Evolutionary conservation across 805 yeast genomes (phyloP).

Genomic region (Brettanomyces custersianus): DNA sequence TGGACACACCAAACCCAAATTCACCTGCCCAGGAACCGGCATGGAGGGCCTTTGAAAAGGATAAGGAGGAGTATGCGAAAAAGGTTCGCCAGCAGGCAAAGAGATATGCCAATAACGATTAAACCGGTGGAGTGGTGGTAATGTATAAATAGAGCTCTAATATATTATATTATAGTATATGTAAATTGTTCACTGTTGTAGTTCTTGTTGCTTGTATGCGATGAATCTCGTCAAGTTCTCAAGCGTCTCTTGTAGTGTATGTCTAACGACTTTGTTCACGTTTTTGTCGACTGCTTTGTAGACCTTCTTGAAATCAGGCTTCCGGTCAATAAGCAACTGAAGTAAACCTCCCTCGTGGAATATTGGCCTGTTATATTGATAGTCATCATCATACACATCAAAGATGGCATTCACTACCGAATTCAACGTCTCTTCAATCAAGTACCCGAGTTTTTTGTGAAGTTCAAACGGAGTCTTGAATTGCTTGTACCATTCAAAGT

Average conservation of each 20-base stretch:
- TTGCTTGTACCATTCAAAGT: constrained; percentile 7
- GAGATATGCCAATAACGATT: constrained; percentile 41
- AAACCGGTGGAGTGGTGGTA: not conserved
- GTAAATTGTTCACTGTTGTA: not conserved
- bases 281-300: constrained; percentile 64
- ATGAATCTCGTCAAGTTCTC: constrained; percentile 67
- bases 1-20: constrained; percentile 84
- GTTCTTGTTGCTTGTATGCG: constrained; percentile 55
- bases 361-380: constrained; percentile 57
- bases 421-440: constrained; percentile 27
- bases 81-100: constrained; percentile 77
- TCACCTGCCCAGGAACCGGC: constrained; percentile 99
- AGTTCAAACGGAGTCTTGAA: constrained; percentile 10
- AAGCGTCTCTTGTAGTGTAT: constrained; percentile 56
- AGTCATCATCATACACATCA: constrained; percentile 76
- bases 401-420: constrained; percentile 60
- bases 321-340: constrained; percentile 30
- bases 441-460: constrained; percentile 17
- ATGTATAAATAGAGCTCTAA: not conserved
- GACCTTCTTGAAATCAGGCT: constrained; percentile 39
- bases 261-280: constrained; percentile 45
- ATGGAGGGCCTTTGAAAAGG: constrained; percentile 74
- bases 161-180: not conserved
- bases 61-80: constrained; percentile 59
- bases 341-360: constrained; percentile 50